Evolutionary conservation across 306 rosid species (phyloP).

Genomic region (Benincasa hispida): DNA sequence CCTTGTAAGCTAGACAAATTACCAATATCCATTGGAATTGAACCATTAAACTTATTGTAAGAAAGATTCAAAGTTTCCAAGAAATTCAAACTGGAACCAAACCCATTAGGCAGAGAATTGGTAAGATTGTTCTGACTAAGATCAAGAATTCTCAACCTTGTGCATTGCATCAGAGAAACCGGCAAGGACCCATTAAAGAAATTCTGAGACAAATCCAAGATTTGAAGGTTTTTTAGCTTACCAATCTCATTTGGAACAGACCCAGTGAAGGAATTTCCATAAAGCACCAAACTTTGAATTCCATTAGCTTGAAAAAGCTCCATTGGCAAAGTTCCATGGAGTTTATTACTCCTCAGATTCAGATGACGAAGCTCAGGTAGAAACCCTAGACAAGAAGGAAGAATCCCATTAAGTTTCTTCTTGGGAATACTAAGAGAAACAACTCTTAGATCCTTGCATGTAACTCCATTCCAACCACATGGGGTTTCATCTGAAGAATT

Average conservation of each 20-base stretch:
- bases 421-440: slow-evolving; percentile 78
- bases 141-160: slow-evolving; percentile 58
- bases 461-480: slow-evolving; percentile 84
- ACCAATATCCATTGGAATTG: slow-evolving; percentile 70
- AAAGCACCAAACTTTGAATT: slow-evolving; percentile 84
- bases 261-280: slow-evolving; percentile 90
- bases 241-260: slow-evolving; percentile 61
- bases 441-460: slow-evolving; percentile 70
- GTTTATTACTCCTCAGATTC: slow-evolving; percentile 68
- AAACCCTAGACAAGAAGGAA: slow-evolving; percentile 61
- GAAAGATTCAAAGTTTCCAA: slow-evolving; percentile 68
- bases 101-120: slow-evolving; percentile 50
- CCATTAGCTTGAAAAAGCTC: slow-evolving; percentile 66
- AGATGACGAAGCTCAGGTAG: slow-evolving; percentile 76
- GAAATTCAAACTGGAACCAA: slow-evolving; percentile 46
- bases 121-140: slow-evolving; percentile 67
- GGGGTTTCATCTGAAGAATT: slow-evolving; percentile 68
- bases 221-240: slow-evolving; percentile 64
- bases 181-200: slow-evolving; percentile 71
- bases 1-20: slow-evolving; percentile 77
- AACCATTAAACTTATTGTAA: slow-evolving; percentile 59
- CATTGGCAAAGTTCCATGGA: slow-evolving; percentile 52
- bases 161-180: slow-evolving; percentile 44
- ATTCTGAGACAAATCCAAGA: slow-evolving; percentile 81
- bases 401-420: slow-evolving; percentile 62